phyloP scores from a whole-genome alignment of 768 basidiomycete genomes.

The Serendipita vermifera region DNA sequence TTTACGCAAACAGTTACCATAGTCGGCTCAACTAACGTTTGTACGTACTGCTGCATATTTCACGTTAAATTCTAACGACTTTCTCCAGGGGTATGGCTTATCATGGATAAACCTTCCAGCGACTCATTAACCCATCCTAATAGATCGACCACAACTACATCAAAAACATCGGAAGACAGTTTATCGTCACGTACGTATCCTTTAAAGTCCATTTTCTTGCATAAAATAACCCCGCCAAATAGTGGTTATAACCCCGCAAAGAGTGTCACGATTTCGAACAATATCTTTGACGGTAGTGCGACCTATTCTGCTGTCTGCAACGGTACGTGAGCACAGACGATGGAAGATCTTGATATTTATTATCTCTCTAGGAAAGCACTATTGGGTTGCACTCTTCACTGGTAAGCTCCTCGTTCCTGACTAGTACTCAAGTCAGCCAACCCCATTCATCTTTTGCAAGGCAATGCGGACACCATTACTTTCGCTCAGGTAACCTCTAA shows the following conservation, averaged over 20 bases:
- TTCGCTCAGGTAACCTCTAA: background rate
- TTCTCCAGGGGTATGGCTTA: too few species aligned
- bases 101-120: too few species aligned
- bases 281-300: constrained; percentile 8
- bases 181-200: constrained; percentile 9
- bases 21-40: constrained; percentile 2
- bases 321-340: background rate
- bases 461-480: constrained; percentile 3
- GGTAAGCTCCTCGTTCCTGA: too few species aligned
- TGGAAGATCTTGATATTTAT: background rate
- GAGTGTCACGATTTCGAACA: constrained; percentile 9
- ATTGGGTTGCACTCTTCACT: constrained; percentile 10
- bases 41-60: background rate
- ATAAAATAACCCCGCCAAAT: too few species aligned
- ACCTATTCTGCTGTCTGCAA: constrained; percentile 6
- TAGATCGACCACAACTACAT: constrained; percentile 9
- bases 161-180: constrained; percentile 7
- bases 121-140: too few species aligned
- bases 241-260: constrained; percentile 8
- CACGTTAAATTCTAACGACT: too few species aligned
- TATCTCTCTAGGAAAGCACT: background rate
- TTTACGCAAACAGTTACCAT: background rate
- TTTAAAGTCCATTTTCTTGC: too few species aligned
- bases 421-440: too few species aligned
- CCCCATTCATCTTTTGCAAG: background rate